Conservation (phyloP, 495 filamentous ascomycete genomes). For the Bacidia rubella region DNA sequence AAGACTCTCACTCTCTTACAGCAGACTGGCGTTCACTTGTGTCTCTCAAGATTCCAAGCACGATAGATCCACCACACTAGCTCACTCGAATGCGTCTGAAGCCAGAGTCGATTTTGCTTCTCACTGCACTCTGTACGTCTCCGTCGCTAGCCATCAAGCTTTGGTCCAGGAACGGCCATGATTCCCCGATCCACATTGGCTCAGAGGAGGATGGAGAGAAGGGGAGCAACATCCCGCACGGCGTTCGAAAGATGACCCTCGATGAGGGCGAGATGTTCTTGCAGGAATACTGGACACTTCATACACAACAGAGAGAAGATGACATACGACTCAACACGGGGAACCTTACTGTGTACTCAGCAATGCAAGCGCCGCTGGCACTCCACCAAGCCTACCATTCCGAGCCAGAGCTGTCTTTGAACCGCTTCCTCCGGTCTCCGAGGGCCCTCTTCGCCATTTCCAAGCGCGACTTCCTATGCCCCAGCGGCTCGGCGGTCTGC, state of each 20-base stretch:
- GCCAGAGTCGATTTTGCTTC: constrained; percentile 8
- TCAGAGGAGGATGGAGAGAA: neutral
- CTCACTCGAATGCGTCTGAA: neutral
- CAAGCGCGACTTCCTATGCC: constrained; percentile 56
- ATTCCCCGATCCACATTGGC: neutral
- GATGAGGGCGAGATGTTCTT: constrained; percentile 83
- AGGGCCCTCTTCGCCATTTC: constrained; percentile 20
- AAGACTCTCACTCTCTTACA: too few relatives aligned
- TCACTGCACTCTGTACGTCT: neutral
- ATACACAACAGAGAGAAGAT: too few relatives aligned
- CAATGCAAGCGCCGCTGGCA: constrained; percentile 28
- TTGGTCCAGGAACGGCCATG: neutral
- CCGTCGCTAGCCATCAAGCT: neutral
- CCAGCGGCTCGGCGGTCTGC: constrained; percentile 53
- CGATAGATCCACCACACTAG: neutral
- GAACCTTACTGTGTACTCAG: constrained; percentile 22
- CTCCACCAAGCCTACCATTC: constrained; percentile 18
- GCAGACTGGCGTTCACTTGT: too few relatives aligned
- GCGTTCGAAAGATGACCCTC: constrained; percentile 61
- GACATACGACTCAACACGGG: too few relatives aligned
- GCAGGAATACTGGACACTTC: constrained; percentile 45
- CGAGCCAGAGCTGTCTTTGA: constrained; percentile 10
- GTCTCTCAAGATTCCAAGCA: neutral
- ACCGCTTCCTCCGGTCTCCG: constrained; percentile 14
- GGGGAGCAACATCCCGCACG: constrained; percentile 11